Percentiles rank a stretch among this genome's conserved stretches.
Evolutionary conservation across 2,329 filamentous ascomycete species (phyloP).

Genomic region (Didymellaceae sp.): DNA sequence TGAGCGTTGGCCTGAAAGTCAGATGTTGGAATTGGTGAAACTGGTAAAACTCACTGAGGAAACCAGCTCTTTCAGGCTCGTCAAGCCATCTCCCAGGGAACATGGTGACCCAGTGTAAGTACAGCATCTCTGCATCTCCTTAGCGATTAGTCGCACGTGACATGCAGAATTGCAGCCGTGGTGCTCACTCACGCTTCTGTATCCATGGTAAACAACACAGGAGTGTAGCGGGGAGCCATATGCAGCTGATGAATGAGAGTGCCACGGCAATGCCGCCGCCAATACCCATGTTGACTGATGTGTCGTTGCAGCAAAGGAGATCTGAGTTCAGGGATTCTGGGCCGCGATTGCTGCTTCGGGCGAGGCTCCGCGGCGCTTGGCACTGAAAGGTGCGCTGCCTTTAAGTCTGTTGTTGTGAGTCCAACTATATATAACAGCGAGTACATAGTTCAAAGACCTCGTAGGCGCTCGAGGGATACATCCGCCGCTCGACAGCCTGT

Average conservation of each 20-base stretch:
- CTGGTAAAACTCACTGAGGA: conserved; percentile 36
- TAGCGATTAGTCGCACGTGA: conserved; percentile 8
- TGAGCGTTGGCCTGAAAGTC: conserved; percentile 20
- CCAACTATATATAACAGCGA: too few relatives aligned
- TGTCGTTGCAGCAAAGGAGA: conserved; percentile 9
- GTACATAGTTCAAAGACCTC: too few relatives aligned
- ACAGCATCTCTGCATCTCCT: conserved; percentile 39
- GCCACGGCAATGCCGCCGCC: conserved; percentile 10
- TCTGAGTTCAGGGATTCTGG: background rate
- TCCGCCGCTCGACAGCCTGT: too few relatives aligned
- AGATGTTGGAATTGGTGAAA: background rate
- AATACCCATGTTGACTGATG: conserved; percentile 13
- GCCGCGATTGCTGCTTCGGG: conserved; percentile 11
- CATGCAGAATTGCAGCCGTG: background rate
- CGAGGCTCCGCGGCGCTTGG: conserved; percentile 4
- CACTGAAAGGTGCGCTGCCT: background rate
- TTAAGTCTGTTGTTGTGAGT: background rate
- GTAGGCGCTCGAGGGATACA: too few relatives aligned
- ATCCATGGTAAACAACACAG: conserved; percentile 47
- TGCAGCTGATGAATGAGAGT: conserved; percentile 39
- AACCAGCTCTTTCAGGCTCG: conserved; percentile 47
- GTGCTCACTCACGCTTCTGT: conserved; percentile 41
- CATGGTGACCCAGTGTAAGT: conserved; percentile 45
- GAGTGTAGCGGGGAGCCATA: conserved; percentile 45
- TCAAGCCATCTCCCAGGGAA: conserved; percentile 46